Percentiles rank a stretch among this genome's conserved stretches.
Evolutionary conservation across 179 eudicot species (phyloP).

Genomic region (Vitellaria paradoxa): DNA sequence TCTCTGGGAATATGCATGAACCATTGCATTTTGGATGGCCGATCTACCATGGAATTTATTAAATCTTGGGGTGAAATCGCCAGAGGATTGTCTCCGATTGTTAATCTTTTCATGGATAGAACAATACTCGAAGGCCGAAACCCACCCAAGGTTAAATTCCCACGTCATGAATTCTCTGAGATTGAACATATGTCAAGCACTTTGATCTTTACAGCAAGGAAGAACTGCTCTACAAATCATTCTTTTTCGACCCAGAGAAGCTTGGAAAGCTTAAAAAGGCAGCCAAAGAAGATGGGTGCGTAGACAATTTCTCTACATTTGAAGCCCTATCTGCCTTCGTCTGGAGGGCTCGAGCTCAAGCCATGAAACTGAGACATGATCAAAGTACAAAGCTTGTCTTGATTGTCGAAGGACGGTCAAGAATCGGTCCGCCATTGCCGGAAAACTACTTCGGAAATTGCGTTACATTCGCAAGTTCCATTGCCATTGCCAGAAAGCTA

Average conservation of each 20-base stretch:
- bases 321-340: conserved; percentile 56
- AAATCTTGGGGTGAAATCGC: conserved; percentile 66
- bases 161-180: not conserved
- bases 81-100: conserved; percentile 42
- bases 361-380: not conserved
- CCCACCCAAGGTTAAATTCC: conserved; percentile 48
- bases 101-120: conserved; percentile 50
- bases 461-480: too few species aligned
- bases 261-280: conserved; percentile 39
- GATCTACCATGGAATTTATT: conserved; percentile 59
- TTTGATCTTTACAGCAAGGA: too few species aligned
- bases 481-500: conserved; percentile 30
- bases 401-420: too few species aligned
- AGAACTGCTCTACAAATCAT: too few species aligned
- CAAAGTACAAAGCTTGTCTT: too few species aligned
- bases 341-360: conserved; percentile 49
- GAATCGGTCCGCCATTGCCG: too few species aligned
- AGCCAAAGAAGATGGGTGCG: conserved; percentile 36
- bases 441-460: too few species aligned
- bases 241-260: too few species aligned
- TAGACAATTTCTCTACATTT: conserved; percentile 40
- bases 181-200: too few species aligned
- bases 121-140: conserved; percentile 37
- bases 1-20: conserved; percentile 49
- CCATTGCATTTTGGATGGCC: conserved; percentile 62